phyloP scores from a whole-genome alignment of 106 monocot genomes.

The Xerophyta viscosa region DNA sequence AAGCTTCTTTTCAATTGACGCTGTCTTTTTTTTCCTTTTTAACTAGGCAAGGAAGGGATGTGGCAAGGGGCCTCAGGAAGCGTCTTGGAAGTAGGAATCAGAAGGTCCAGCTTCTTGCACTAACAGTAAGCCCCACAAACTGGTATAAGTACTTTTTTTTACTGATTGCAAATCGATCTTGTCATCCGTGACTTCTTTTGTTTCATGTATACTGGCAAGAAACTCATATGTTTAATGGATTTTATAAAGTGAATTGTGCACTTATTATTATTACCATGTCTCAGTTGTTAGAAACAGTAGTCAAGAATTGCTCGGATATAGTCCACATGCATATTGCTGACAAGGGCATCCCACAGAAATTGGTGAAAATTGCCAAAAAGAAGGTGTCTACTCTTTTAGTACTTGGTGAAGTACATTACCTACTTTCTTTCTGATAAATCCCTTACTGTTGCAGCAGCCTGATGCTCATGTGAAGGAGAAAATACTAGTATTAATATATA shows the following conservation, averaged over 20 bases:
- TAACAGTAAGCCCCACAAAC: conserved; percentile 15
- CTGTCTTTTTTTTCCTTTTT: not conserved
- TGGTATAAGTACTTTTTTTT: not conserved
- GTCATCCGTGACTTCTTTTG: too few species aligned
- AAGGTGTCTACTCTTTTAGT: conserved; percentile 15
- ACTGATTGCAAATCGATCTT: not conserved
- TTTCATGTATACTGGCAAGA: not conserved
- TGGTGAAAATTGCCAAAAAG: conserved; percentile 44
- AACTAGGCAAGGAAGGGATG: conserved; percentile 27
- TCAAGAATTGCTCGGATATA: conserved; percentile 29
- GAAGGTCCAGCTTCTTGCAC: conserved; percentile 25
- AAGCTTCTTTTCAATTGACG: not conserved
- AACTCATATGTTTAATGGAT: too few species aligned
- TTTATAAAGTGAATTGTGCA: not conserved
- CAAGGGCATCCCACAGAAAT: conserved; percentile 20
- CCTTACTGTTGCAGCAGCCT: conserved; percentile 23
- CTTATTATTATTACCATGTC: conserved; percentile 14
- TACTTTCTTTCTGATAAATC: too few species aligned
- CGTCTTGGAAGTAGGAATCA: conserved; percentile 25
- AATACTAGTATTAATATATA: conserved; percentile 40
- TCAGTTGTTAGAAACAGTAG: conserved; percentile 30
- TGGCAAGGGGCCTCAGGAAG: conserved; percentile 16
- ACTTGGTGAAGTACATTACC: too few species aligned
- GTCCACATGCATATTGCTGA: conserved; percentile 43
- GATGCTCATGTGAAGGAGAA: conserved; percentile 74